These are phyloP conservation scores for Astragalus membranaceus DNA, from an alignment of 306 rosid species.

Conservation along the genomic window DNA sequence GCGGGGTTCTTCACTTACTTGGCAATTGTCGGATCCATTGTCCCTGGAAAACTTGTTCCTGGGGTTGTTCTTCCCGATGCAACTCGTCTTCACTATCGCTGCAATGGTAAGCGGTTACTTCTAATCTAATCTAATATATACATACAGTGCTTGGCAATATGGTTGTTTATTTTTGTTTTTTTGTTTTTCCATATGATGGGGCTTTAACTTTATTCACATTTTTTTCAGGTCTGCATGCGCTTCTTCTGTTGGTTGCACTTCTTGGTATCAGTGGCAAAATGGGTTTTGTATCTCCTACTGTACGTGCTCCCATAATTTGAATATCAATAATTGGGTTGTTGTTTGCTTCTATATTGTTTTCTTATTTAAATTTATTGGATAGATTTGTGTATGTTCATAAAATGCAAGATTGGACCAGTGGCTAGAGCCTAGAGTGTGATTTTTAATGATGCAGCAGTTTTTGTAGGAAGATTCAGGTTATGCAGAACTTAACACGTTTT, in stretches of 20 bases:
- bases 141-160: background rate
- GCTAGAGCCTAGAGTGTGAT: background rate
- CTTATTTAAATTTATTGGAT: background rate
- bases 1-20: slow-evolving; percentile 58
- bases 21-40: slow-evolving; percentile 64
- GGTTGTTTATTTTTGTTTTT: background rate
- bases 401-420: background rate
- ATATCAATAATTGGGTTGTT: background rate
- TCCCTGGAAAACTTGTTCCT: slow-evolving; percentile 70
- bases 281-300: slow-evolving; percentile 60
- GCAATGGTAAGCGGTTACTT: slow-evolving; percentile 94
- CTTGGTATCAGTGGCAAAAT: slow-evolving; percentile 52
- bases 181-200: background rate
- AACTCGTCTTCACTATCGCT: slow-evolving; percentile 72
- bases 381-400: background rate
- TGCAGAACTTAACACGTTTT: background rate
- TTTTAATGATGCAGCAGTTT: background rate
- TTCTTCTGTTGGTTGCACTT: slow-evolving; percentile 57
- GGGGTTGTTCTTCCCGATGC: slow-evolving; percentile 62
- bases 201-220: background rate
- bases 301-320: slow-evolving; percentile 36
- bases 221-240: slow-evolving; percentile 54
- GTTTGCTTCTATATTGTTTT: background rate
- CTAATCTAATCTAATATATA: background rate
- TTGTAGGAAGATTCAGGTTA: background rate